Evolutionary conservation across 257 asterid species (phyloP).

Genomic region (Ehretia macrophylla): DNA sequence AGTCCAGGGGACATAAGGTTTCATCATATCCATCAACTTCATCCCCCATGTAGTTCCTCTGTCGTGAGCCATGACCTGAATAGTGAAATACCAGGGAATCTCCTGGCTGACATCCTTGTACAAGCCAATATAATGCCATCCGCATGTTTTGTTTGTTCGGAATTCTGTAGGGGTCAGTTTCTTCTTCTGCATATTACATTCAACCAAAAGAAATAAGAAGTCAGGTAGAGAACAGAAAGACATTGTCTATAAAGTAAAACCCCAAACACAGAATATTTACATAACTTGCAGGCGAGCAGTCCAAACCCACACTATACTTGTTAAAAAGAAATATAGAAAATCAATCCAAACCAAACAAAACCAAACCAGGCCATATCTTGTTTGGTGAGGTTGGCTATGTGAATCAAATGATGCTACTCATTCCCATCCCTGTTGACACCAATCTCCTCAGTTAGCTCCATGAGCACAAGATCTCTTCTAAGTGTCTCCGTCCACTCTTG

Average conservation of each 20-base stretch:
- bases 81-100: conserved; percentile 86
- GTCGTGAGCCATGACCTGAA: conserved; percentile 95
- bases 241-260: background rate
- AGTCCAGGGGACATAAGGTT: conserved; percentile 90
- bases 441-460: no score
- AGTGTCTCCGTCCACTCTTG: no score
- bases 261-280: background rate
- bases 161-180: conserved; percentile 73
- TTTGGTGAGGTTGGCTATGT: no score
- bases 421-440: no score
- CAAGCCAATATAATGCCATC: conserved; percentile 88
- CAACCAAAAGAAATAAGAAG: conserved; percentile 7
- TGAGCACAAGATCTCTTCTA: no score
- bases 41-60: conserved; percentile 79
- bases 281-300: background rate
- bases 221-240: conserved; percentile 6
- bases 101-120: conserved; percentile 92
- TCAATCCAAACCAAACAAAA: no score
- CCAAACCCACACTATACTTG: no score
- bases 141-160: conserved; percentile 84
- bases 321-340: no score
- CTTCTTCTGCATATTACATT: conserved; percentile 72
- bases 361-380: no score
- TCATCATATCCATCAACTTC: conserved; percentile 96
- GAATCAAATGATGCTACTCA: no score